phyloP scores from a whole-genome alignment of 768 basidiomycete genomes.

The Lactarius tabidus region DNA sequence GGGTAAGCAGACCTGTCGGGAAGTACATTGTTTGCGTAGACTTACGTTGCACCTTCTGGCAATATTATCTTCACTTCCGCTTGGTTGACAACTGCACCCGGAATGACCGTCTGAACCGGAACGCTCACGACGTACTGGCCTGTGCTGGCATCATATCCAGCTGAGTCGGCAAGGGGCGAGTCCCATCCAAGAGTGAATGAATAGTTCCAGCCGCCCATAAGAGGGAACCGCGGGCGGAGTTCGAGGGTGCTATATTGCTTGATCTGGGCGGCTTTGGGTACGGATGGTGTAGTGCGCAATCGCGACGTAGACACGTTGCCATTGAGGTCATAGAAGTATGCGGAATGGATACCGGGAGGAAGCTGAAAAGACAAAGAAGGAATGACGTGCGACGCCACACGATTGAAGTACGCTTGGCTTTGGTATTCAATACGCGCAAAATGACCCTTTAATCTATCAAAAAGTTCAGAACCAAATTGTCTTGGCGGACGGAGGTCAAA shows the following conservation, averaged over 20 bases:
- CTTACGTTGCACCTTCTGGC: conserved; percentile 95
- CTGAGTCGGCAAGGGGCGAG: conserved; percentile 72
- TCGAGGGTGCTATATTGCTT: conserved; percentile 69
- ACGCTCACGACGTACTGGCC: conserved; percentile 72
- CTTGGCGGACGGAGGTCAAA: conserved; percentile 23
- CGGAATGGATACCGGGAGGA: conserved; percentile 74
- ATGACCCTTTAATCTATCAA: conserved; percentile 80
- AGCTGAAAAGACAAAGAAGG: conserved; percentile 73
- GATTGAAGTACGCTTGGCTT: conserved; percentile 64
- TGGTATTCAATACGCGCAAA: conserved; percentile 92
- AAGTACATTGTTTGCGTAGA: conserved; percentile 23
- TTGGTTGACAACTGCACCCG: conserved; percentile 75
- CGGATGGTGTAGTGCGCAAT: conserved; percentile 65
- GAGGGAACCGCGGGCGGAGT: conserved; percentile 82
- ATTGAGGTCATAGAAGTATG: conserved; percentile 88
- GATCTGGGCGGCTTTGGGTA: conserved; percentile 50
- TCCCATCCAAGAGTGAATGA: conserved; percentile 94
- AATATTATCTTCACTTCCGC: conserved; percentile 77
- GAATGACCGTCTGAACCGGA: conserved; percentile 80
- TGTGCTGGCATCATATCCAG: conserved; percentile 55
- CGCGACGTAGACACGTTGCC: conserved; percentile 96
- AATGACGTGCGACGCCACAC: conserved; percentile 64
- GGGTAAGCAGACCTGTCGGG: conserved; percentile 14
- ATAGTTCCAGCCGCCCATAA: conserved; percentile 98
- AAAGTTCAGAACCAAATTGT: conserved; percentile 13